phyloP scores from a whole-genome alignment of 1,284 basidiomycete species.

The Xerocomus nothofagi region DNA sequence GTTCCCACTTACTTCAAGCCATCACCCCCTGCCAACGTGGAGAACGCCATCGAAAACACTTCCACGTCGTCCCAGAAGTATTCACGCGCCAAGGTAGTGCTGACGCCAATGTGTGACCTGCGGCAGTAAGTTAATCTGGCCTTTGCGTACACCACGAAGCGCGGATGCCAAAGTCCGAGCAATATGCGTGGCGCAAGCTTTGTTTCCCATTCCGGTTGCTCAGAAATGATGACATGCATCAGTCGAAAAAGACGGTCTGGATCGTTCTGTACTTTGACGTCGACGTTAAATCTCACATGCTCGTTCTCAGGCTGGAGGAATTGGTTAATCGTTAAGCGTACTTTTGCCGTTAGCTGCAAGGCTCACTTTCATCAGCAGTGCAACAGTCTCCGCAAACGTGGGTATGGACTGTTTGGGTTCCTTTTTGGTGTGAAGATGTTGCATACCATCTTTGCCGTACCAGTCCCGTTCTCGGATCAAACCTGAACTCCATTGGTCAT shows the following conservation, averaged over 20 bases:
- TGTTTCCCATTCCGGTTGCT: constrained; percentile 76
- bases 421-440: constrained; percentile 81
- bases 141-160: constrained; percentile 81
- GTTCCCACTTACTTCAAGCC: constrained; percentile 56
- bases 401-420: constrained; percentile 86
- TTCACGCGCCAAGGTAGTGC: constrained; percentile 65
- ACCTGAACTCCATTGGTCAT: constrained; percentile 43
- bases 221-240: constrained; percentile 75
- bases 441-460: constrained; percentile 75
- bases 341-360: constrained; percentile 4
- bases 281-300: constrained; percentile 88
- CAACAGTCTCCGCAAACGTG: constrained; percentile 81
- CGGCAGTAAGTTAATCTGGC: constrained; percentile 78
- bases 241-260: constrained; percentile 84
- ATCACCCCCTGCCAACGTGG: constrained; percentile 70
- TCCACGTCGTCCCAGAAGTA: constrained; percentile 93
- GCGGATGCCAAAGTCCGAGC: constrained; percentile 91
- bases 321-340: constrained; percentile 7
- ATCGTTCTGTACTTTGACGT: constrained; percentile 93
- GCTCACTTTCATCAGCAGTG: constrained; percentile 75
- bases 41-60: constrained; percentile 87
- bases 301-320: constrained; percentile 71
- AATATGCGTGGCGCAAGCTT: constrained; percentile 87
- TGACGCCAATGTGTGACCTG: constrained; percentile 84
- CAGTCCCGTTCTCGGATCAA: constrained; percentile 69